A percentile compares a stretch with the other conserved stretches of the same genome.
Evolutionary conservation across 2,329 filamentous ascomycete species (phyloP).

Genomic region (Penicillium sp.): DNA sequence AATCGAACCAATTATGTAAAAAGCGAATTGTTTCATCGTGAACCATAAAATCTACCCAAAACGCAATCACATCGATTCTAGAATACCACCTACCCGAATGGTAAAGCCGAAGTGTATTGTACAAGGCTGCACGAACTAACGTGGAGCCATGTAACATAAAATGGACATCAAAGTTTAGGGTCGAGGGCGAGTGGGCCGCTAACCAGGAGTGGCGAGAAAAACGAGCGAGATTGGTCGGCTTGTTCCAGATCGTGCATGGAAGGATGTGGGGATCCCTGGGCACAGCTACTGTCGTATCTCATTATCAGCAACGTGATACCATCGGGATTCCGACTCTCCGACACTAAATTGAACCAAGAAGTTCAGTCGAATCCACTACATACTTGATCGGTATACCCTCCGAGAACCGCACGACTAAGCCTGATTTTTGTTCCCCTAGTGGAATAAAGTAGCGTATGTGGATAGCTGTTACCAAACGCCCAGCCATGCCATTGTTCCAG

Average conservation of each 20-base stretch:
- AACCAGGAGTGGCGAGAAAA: neutral
- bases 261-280: neutral
- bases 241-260: neutral
- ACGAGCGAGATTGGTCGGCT: neutral
- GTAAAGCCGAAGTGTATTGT: neutral
- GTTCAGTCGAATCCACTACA: neutral
- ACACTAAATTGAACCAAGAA: neutral
- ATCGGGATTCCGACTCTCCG: neutral
- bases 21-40: neutral
- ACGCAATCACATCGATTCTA: neutral
- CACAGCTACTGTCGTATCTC: neutral
- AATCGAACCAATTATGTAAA: neutral
- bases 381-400: neutral
- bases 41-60: neutral
- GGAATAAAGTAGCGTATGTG: neutral
- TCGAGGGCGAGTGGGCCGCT: neutral
- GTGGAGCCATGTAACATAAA: constrained; percentile 2
- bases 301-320: neutral
- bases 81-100: neutral
- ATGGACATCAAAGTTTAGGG: neutral
- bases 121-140: neutral
- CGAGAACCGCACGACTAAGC: neutral
- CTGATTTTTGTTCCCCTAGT: neutral
- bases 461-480: neutral
- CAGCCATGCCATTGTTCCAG: neutral